Evolutionary conservation across 306 rosid genomes (phyloP).

Genomic region (Ceratonia siliqua): DNA sequence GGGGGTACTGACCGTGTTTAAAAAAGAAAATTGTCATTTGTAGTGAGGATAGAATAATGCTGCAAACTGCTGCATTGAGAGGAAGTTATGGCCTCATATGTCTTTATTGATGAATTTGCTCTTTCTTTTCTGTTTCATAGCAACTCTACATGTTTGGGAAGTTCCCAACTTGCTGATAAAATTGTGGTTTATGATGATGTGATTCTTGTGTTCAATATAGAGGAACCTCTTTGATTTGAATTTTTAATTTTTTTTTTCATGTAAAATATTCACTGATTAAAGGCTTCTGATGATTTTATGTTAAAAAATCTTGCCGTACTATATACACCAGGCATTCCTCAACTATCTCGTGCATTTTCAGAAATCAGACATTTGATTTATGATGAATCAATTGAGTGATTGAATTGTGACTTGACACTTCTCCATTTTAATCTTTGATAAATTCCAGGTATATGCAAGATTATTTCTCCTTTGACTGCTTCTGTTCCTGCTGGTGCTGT

Average conservation of each 20-base stretch:
- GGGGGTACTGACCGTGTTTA: background rate
- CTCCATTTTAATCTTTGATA: slow-evolving; percentile 6
- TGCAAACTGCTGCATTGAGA: background rate
- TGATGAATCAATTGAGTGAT: slow-evolving; percentile 7
- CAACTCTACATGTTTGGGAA: background rate
- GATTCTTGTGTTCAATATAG: background rate
- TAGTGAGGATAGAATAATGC: background rate
- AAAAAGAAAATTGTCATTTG: background rate
- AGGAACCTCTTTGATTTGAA: background rate
- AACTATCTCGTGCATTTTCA: background rate
- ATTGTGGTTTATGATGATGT: background rate
- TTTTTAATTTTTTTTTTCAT: too few species aligned
- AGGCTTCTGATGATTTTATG: too few species aligned
- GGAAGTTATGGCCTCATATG: background rate
- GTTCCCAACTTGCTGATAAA: background rate
- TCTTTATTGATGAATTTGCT: background rate
- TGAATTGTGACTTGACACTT: slow-evolving; percentile 1
- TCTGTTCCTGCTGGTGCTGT: slow-evolving; percentile 93
- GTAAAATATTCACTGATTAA: background rate
- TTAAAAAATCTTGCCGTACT: too few species aligned
- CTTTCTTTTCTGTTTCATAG: background rate
- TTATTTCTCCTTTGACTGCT: slow-evolving; percentile 85
- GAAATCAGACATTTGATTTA: background rate
- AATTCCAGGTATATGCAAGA: slow-evolving; percentile 86
- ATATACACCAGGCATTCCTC: background rate